Base-by-base conservation (phyloP, 352 stramenopile species). In the Pythium catenulatum region DNA sequence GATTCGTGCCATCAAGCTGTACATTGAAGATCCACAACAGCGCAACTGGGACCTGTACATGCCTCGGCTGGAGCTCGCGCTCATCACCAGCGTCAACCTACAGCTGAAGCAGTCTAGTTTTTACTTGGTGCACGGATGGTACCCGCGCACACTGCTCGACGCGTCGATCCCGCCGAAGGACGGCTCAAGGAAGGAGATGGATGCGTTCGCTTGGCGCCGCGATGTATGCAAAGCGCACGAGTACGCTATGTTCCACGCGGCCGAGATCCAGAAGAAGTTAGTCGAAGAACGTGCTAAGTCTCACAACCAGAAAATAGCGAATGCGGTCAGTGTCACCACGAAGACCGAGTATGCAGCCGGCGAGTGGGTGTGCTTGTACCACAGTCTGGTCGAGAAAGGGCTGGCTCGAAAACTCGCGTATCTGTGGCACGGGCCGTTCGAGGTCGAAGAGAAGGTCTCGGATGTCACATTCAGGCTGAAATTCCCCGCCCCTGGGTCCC, bases 311-410 rank as follows among this genome's bases (percentile, higher is more conserved):
- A 2, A 14, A 9, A 50, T 69, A 1, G 32, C 9, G 5, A 23
- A 75, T 34, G 30, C 11, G 56, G 23, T 25, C 5, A 34, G 21
- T 4, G 9, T 5, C 19, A 78, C 48, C 13, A 41, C 30, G 30
- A 4, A 50, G 0, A 84, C 77, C 5, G 48, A 37, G 14, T 78
- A 84, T 48, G 36, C 61, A 15, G 15, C 65, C 13, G 65, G 77
- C 5, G 63, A 77, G 27, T 41, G 76, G 19, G 75, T 83, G 59
- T 83, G 76, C 48, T 27, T 83, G 0, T 83, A 78, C 41, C 63
- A 85, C n/a, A 34, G 37, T 13, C 17, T 85, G 9, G 79, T 85
- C 5, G 79, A 85, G 66, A 27, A 52, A 30, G 78, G 78, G 2
- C 41, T 72, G 0, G 63, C 50, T 19, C 36, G 63, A 6, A 85